Evolutionary conservation across 2,329 filamentous ascomycete genomes (phyloP).

Genomic region (Dactylellina parvicollis): DNA sequence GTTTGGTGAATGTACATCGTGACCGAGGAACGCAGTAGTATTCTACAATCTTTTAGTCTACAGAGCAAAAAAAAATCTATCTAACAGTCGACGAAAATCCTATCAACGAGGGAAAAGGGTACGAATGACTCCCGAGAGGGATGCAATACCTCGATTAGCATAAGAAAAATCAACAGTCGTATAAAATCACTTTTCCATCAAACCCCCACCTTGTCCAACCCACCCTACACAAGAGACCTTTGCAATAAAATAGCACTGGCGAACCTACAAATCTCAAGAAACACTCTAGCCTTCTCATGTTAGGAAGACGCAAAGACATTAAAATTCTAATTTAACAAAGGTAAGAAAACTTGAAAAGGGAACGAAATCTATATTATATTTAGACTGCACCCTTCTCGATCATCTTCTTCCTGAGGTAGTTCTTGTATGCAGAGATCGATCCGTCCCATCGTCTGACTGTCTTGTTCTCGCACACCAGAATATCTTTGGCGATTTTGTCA

Average conservation of each 20-base stretch:
- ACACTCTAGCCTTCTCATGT: too few species aligned
- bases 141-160: too few species aligned
- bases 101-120: too few species aligned
- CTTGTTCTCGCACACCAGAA: conserved; percentile 98
- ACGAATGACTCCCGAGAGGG: too few species aligned
- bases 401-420: conserved; percentile 99
- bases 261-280: too few species aligned
- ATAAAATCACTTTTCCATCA: conserved; percentile 30
- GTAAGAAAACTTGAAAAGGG: not conserved
- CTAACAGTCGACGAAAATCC: too few species aligned
- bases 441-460: conserved; percentile 90
- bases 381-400: conserved; percentile 85
- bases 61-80: too few species aligned
- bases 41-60: not conserved
- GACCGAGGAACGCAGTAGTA: not conserved
- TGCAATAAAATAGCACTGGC: not conserved
- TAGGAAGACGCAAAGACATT: too few species aligned
- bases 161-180: not conserved
- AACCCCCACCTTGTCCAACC: not conserved
- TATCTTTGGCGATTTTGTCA: conserved; percentile 99
- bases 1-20: not conserved
- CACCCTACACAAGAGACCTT: conserved; percentile 4
- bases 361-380: conserved; percentile 56
- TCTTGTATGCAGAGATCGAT: conserved; percentile 93
- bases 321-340: not conserved